Evolutionary conservation across 495 filamentous ascomycete species (phyloP), one percentile per base, ranked within the genome.

Genomic region (Aspergillus kassunensis): DNA sequence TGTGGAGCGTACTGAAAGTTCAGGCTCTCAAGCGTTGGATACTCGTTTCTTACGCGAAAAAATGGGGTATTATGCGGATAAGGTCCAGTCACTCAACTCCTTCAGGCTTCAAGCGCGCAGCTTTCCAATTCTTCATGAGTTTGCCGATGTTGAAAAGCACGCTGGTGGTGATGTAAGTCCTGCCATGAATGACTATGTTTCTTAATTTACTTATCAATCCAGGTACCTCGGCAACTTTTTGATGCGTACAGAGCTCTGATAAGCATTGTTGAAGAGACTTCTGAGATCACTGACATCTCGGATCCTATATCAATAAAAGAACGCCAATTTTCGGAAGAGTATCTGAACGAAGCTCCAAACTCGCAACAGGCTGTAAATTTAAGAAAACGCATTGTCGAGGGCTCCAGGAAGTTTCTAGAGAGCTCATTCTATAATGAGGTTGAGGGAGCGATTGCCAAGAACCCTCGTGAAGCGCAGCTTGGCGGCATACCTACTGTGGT

Each of bases 401-500:
- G 91, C 4, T 90, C 88, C 25, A 83, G 86, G 53, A 64, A 64
- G 19, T 92, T 82, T 63, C 70, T 97, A 29, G 91, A 97, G 62
- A 84, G 78, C 53, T 73, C 68, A 44, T 89, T 93, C 65, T 88
- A 83, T 57, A 70, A 75, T 36, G 80, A 89, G 50, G 73, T 96
- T 33, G 86, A 95, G 56, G 70, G 63, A n/a, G 67, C 84, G 18
- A 86, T 97, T 49, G 70, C 80, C 24, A 92, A 87, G 62, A 87
- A 92, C 61, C 90, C 91, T 4, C 80, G 84, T 42, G 90, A 96
- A 63, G 95, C 93, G 9, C 89, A 88, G 60, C 72, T 96, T 47
- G 93, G 93, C 29, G 93, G 93, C 52, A 81, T 90, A 30, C 93
- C 93, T 0, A 88, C 89, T 39, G 82, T 87, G 2, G 74, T 90